These are phyloP conservation scores for Serendipita sp. DNA, from an alignment of 768 basidiomycete genomes.

Conservation along the genomic window DNA sequence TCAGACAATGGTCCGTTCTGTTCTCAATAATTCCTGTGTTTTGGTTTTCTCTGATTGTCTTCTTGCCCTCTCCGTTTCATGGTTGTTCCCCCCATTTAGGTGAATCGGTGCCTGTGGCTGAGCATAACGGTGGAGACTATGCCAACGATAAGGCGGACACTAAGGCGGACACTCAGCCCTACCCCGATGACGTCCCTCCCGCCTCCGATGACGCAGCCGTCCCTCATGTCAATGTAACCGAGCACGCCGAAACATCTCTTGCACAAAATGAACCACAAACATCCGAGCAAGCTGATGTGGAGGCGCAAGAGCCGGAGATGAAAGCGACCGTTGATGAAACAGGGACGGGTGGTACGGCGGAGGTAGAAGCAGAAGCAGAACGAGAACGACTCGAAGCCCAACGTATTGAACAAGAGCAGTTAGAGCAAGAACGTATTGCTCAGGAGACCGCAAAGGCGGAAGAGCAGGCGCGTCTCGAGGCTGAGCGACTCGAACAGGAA, in stretches of 20 bases:
- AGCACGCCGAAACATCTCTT: background rate
- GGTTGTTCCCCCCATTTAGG: background rate
- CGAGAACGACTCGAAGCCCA: background rate
- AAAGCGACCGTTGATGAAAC: background rate
- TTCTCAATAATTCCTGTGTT: background rate
- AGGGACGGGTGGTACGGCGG: background rate
- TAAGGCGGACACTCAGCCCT: too few relatives aligned
- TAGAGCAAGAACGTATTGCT: background rate
- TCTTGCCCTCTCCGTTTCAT: background rate
- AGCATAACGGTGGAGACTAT: background rate
- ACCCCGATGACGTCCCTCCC: too few relatives aligned
- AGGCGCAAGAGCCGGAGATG: background rate
- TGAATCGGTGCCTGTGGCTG: background rate
- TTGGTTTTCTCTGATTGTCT: background rate
- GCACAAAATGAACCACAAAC: background rate
- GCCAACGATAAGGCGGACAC: too few relatives aligned
- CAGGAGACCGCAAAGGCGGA: background rate
- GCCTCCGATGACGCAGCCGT: too few relatives aligned
- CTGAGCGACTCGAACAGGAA: background rate
- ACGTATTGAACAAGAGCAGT: background rate
- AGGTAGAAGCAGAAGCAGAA: background rate
- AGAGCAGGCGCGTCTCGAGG: background rate
- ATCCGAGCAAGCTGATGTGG: background rate
- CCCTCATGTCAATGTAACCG: too few relatives aligned
- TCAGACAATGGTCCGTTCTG: background rate